Evolutionary conservation across 257 asterid species (phyloP).

Genomic region (Nicotiana sylvestris): DNA sequence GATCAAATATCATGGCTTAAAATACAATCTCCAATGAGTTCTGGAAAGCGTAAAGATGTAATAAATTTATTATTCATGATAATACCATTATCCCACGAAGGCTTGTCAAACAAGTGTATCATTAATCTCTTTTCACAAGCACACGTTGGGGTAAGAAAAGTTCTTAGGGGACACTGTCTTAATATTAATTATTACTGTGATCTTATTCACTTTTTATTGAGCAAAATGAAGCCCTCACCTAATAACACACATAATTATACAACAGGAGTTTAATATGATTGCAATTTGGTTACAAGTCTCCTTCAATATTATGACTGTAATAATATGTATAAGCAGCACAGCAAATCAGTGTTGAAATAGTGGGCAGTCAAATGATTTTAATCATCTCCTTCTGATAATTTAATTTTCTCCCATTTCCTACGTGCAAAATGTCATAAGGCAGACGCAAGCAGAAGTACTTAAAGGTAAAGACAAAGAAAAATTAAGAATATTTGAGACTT

Average conservation of each 20-base stretch:
- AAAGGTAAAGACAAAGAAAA: not conserved
- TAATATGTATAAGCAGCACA: slow-evolving; percentile 13
- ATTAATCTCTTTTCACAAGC: slow-evolving; percentile 10
- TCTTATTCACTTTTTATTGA: not conserved
- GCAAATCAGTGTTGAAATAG: slow-evolving; percentile 13
- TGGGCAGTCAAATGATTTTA: slow-evolving; percentile 22
- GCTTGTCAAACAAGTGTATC: slow-evolving; percentile 10
- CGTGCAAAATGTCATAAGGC: slow-evolving; percentile 13
- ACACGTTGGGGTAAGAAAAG: slow-evolving; percentile 12
- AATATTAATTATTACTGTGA: not conserved
- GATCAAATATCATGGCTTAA: not conserved
- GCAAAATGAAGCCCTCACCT: slow-evolving; percentile 25
- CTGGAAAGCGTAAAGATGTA: not conserved
- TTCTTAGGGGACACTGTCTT: not conserved
- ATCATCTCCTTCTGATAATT: not conserved
- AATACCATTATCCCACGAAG: not conserved
- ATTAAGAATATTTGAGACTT: not conserved
- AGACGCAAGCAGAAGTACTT: slow-evolving; percentile 1
- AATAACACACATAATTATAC: slow-evolving; percentile 18
- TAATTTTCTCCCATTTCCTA: not conserved
- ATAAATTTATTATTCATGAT: not conserved
- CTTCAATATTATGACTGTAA: slow-evolving; percentile 31
- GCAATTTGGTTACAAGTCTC: slow-evolving; percentile 40
- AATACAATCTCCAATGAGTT: not conserved
- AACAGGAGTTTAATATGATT: slow-evolving; percentile 24